Evolutionary conservation across 2,329 filamentous ascomycete species (phyloP), one percentile per base, ranked within the genome.

Genomic region (Sporothrix pallida): DNA sequence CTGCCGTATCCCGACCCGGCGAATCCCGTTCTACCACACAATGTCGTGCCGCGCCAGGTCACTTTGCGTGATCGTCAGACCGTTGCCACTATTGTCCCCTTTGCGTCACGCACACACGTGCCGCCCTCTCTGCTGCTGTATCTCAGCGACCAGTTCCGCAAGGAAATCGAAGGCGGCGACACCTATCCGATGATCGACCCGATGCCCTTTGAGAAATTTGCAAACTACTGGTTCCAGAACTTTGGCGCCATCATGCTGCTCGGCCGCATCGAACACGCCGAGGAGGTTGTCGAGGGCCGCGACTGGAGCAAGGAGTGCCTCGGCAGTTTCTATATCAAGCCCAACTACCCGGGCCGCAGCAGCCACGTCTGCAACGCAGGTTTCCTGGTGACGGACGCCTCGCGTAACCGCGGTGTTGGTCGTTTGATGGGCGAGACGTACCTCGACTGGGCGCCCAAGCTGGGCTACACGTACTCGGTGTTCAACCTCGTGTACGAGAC

Each of bases 401-500:
- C 90, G 70, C 89, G 92, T 75, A 92, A 92, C 81, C 90, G 91
- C 74, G 92, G 92, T 76, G 92, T 93, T 1, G 92, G 92, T 73
- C 88, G 91, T 56, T 85, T 93, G 75, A 92, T 94, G 90, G 92
- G 92, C 71, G 91, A 93, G 83, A 86, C 89, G 44, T 94, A 93
- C 81, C 84, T 94, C 46, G 91, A 93, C 80, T 94, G 91, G 90
- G 91, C 92, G 15, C 91, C 92, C 44, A 89, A 90, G 89, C 92
- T 87, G 83, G 93, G 94, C 67, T 97, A 97, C 83, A 92, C 92
- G 0, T 97, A 97, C 84, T 95, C 93, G 56, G 93, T 97, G 76
- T 97, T 97, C 87, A 97, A 97, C 82, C 88, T 97, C 69, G 94
- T 97, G 7, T 97, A 97, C 84, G 94, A 97, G 85, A 97, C 93